These are phyloP conservation scores for Cyberlindnera mississippiensis DNA, from an alignment of 805 yeast genomes.

Conservation along the genomic window DNA sequence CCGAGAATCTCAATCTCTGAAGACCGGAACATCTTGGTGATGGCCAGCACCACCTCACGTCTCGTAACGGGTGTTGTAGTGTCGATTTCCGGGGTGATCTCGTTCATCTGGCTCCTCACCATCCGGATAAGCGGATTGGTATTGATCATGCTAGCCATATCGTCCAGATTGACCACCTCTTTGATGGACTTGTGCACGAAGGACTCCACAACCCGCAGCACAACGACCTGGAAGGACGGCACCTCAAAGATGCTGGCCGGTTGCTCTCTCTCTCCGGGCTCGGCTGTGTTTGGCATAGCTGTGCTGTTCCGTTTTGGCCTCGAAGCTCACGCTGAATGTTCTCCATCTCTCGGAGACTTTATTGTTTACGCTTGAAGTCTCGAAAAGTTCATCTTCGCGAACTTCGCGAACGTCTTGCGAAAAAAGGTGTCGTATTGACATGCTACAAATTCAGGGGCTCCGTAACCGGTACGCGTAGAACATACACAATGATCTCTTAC, in stretches of 20 bases:
- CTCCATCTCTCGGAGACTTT: no score
- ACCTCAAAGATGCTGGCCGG: slow-evolving; percentile 7
- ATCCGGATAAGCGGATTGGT: slow-evolving; percentile 17
- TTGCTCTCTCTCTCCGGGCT: no score
- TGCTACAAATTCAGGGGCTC: no score
- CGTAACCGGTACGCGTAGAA: no score
- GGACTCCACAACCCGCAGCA: slow-evolving; percentile 25
- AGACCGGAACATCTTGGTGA: slow-evolving; percentile 23
- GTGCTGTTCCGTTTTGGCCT: no score
- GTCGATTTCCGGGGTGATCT: slow-evolving; percentile 7
- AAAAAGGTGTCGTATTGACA: no score
- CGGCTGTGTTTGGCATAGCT: no score
- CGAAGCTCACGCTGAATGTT: no score
- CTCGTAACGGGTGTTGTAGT: slow-evolving; percentile 11
- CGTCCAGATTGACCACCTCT: slow-evolving; percentile 21
- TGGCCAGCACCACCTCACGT: slow-evolving; percentile 24
- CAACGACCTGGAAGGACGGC: slow-evolving; percentile 22
- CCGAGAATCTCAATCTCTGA: slow-evolving; percentile 24
- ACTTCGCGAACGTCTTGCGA: no score
- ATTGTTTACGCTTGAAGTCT: no score
- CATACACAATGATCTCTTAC: no score
- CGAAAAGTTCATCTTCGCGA: no score
- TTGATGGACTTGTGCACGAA: slow-evolving; percentile 24
- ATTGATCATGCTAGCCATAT: slow-evolving; percentile 23
- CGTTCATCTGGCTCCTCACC: slow-evolving; percentile 10